Percentiles rank a stretch among this genome's conserved stretches.
phyloP scores from a whole-genome alignment of 208 protist species.

The Trypanosoma avium region DNA sequence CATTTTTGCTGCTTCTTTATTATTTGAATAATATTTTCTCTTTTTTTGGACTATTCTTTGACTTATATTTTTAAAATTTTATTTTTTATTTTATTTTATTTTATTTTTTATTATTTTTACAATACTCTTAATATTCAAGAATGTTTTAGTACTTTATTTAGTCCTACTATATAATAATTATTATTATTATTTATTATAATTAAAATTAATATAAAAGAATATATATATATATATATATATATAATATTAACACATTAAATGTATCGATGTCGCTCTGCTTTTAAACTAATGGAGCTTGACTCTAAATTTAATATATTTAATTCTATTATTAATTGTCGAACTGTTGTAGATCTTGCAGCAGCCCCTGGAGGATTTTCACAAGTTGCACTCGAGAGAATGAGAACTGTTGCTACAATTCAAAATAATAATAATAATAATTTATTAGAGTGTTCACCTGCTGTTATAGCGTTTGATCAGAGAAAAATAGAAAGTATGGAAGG shows the following conservation, averaged over 20 bases:
- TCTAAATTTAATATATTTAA: conserved; percentile 42
- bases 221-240: conserved; percentile 18
- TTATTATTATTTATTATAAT: not conserved
- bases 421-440: not conserved
- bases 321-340: conserved; percentile 25
- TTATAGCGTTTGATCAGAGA: conserved; percentile 66
- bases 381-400: conserved; percentile 64
- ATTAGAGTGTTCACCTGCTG: conserved; percentile 23
- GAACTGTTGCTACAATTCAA: not conserved
- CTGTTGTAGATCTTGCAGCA: conserved; percentile 69
- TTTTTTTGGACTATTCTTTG: not conserved
- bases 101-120: conserved; percentile 7
- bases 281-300: conserved; percentile 68
- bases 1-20: not conserved
- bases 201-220: no score
- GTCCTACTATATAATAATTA: not conserved
- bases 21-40: not conserved
- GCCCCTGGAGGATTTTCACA: conserved; percentile 73
- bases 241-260: no score
- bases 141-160: conserved; percentile 7
- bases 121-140: no score
- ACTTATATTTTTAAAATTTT: not conserved
- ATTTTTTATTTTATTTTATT: conserved; percentile 12
- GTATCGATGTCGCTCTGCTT: conserved; percentile 63
- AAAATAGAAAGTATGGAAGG: conserved; percentile 44